Conservation (phyloP, 2,329 filamentous ascomycete genomes). For the Thyridium curvatum region DNA sequence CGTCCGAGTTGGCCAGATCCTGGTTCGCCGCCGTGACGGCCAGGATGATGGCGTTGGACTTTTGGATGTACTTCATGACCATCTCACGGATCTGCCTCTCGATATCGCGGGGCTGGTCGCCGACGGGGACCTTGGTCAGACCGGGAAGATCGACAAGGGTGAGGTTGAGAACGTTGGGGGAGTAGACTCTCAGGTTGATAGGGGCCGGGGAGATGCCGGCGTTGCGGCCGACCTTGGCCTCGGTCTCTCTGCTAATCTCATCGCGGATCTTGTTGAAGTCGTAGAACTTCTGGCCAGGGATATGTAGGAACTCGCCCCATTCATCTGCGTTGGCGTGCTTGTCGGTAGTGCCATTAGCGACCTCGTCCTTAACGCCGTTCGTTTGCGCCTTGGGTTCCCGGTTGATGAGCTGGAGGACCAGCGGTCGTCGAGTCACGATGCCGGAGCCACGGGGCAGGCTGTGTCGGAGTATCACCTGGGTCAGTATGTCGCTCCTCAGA, state of each 20-base stretch:
- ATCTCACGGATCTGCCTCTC: constrained; percentile 97
- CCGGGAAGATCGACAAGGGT: constrained; percentile 94
- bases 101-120: constrained; percentile 94
- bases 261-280: constrained; percentile 97
- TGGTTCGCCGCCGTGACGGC: constrained; percentile 97
- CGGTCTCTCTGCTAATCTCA: constrained; percentile 85
- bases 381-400: constrained; percentile 56
- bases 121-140: constrained; percentile 95
- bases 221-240: constrained; percentile 66
- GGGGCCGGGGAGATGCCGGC: constrained; percentile 97
- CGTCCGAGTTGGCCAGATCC: constrained; percentile 96
- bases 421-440: constrained; percentile 92
- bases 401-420: constrained; percentile 98
- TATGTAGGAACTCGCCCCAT: constrained; percentile 98
- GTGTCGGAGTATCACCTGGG: constrained; percentile 7
- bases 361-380: constrained; percentile 67
- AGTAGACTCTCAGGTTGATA: constrained; percentile 98
- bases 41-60: constrained; percentile 96
- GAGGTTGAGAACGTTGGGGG: constrained; percentile 90
- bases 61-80: constrained; percentile 97
- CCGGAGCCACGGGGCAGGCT: constrained; percentile 95
- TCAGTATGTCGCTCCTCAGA: constrained; percentile 9
- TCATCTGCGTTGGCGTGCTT: constrained; percentile 88
- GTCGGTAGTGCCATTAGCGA: constrained; percentile 60
- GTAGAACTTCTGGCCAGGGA: constrained; percentile 83